phyloP scores from a whole-genome alignment of 2,329 filamentous ascomycete genomes.

The Phialophora verrucosa region DNA sequence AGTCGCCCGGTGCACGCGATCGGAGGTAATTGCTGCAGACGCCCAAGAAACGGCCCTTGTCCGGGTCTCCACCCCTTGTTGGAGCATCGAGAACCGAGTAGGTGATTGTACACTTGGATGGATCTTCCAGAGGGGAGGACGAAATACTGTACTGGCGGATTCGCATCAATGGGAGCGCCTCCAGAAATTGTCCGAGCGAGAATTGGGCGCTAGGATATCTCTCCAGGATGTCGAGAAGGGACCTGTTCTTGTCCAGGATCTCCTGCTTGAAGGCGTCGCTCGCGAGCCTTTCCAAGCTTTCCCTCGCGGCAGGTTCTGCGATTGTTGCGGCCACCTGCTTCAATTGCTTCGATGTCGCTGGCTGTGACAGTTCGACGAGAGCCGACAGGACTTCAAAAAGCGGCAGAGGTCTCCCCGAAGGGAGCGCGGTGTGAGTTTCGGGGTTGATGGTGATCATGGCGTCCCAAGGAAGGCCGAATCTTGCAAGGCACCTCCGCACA shows the following conservation, averaged over 20 bases:
- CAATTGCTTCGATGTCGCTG: constrained; percentile 67
- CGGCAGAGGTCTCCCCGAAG: constrained; percentile 62
- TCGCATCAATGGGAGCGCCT: constrained; percentile 76
- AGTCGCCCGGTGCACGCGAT: constrained; percentile 45
- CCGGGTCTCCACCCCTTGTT: constrained; percentile 38
- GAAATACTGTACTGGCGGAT: constrained; percentile 79
- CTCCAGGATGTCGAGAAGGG: constrained; percentile 71
- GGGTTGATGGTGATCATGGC: constrained; percentile 66
- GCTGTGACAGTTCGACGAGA: constrained; percentile 75
- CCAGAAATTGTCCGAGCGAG: constrained; percentile 70
- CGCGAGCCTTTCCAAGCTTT: constrained; percentile 4
- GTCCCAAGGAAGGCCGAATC: constrained; percentile 72
- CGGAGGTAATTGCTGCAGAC: constrained; percentile 66
- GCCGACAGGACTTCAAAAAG: constrained; percentile 69
- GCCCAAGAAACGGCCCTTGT: constrained; percentile 54
- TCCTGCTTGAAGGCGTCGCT: constrained; percentile 6
- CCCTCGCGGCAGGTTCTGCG: constrained; percentile 7
- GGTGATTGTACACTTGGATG: constrained; percentile 66
- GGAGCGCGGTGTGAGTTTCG: constrained; percentile 59
- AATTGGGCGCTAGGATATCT: constrained; percentile 64
- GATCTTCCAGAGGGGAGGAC: constrained; percentile 69
- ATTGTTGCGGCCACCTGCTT: constrained; percentile 13
- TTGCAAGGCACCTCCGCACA: constrained; percentile 66
- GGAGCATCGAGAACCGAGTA: constrained; percentile 65
- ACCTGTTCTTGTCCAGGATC: constrained; percentile 22